Percentiles rank a stretch among this genome's conserved stretches.
These are phyloP conservation scores for Blastocystis sp. DNA, from an alignment of 352 stramenopile species.

Conservation along the genomic window DNA sequence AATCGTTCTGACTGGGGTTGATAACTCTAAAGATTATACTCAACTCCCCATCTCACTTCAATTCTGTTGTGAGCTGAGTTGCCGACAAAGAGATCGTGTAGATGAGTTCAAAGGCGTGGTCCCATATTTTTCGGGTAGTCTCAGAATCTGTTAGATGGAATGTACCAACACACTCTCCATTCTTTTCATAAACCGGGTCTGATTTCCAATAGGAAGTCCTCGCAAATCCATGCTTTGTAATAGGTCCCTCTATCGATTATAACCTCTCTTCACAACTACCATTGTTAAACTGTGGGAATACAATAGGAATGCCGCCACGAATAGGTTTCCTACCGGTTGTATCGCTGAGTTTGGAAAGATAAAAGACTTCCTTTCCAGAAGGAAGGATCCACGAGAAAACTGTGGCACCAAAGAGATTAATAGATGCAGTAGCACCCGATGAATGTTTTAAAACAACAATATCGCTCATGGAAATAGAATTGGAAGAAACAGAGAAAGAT, in stretches of 20 bases:
- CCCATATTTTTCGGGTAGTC: neutral
- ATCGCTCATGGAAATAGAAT: neutral
- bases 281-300: slow-evolving; percentile 59
- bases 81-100: neutral
- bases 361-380: slow-evolving; percentile 47
- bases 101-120: slow-evolving; percentile 23
- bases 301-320: slow-evolving; percentile 51
- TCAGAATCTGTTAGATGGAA: slow-evolving; percentile 2
- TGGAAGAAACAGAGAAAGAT: neutral
- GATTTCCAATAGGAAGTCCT: slow-evolving; percentile 23
- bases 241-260: slow-evolving; percentile 31
- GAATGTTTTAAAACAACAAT: neutral
- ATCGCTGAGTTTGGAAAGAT: slow-evolving; percentile 24
- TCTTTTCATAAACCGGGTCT: slow-evolving; percentile 22
- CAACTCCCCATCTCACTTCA: neutral
- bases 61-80: neutral
- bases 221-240: slow-evolving; percentile 59
- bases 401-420: slow-evolving; percentile 32
- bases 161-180: neutral
- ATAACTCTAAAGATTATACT: neutral
- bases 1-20: neutral
- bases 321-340: neutral
- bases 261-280: neutral
- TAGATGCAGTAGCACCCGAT: slow-evolving; percentile 8
- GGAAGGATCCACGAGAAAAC: slow-evolving; percentile 55